Base-by-base conservation (phyloP, 148 eudicot species). In the Tetragonia tetragonoides region DNA sequence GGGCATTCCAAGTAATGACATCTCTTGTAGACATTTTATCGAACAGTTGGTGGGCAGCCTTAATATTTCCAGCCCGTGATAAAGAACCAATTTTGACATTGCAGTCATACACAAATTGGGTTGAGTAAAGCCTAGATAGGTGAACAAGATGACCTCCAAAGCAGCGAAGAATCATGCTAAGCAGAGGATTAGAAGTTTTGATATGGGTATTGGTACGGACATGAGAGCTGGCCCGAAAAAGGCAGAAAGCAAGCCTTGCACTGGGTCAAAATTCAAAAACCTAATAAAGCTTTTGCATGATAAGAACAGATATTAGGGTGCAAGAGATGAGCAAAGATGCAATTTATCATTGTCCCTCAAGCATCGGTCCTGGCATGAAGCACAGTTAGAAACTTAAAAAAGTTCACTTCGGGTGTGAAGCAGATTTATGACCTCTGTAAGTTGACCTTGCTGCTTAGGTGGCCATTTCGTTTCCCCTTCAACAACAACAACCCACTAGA, bases 31-130 rank as follows among this genome's bases (percentile, higher is more conserved):
- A 72, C 84, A 75, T 85, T 40, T 68, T 60, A 49, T 83, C 86
- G 16, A 83, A 85, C 88, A 85, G 54, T 63, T 85, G 77, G 64
- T 78, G 84, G 76, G 87, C 89, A 78, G 65, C 59, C 15, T 71
- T 66, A 1, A 84, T 63, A 23, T 77, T 77, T n/a, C 89, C 84
- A 2, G 66, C 77, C 16, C 79, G 73, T 2, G 76, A 76, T 7
- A 86, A 49, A 11, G 51, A 20, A 14, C 77, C 67, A 28, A 83
- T 86, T 53, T 73, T 76, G 83, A 79, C 73, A 81, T 83, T 84
- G 23, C 53, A 76, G 1, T 76, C 68, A 17, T 74, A 76, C 10
- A 81, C 77, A 77, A 79, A 40, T 70, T 72, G 73, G 49, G 68
- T 41, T 23, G 89, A 79, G 49, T 56, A 78, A 57, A 57, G 20